Base-by-base conservation (phyloP, 2,329 filamentous ascomycete species). In the Colletotrichum sidae region DNA sequence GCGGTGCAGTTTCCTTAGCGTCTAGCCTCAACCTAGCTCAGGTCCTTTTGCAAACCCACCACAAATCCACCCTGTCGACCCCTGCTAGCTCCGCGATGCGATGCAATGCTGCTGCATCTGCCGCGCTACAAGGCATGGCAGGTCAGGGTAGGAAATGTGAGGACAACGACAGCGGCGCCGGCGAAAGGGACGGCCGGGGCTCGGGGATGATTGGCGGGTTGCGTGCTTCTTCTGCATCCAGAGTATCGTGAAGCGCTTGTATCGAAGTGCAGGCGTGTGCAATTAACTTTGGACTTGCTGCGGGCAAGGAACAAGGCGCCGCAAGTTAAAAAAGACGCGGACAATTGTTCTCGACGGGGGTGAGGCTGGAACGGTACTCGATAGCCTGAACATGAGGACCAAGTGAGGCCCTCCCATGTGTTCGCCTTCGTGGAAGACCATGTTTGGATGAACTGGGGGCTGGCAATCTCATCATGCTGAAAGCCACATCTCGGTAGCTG, bases 11-110 rank as follows among this genome's bases (percentile, higher is more conserved):
- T 58, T 57, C 45, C 34, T 52, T 65, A 60, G 62, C 58, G 62
- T 52, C 60, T 59, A 65, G 60, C 60, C 60, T 64, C 60, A 51
- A 59, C 60, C 64, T 67, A 64, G 64, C 60, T 67, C 64, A 67
- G 64, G 64, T 67, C 64, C 64, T 67, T 67, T 67, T 67, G 64
- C 60, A 67, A 67, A 67, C 59, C 63, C 60, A 66, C 63, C 60
- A 65, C 51, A 38, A 65, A 65, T 41, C 58, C 62, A 65, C 62
- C 58, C 33, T 65, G 58, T n/a, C 35, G 6, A 35, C 45, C 62
- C 58, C 46, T 65, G 58, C 64, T 54, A 65, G 59, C 54, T 11
- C 54, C 44, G 50, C 60, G 60, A 59, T 67, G 64, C 64, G 64
- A 59, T 67, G 64, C 64, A 58, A 58, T 65, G 64, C 60, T 67